A percentile compares a stretch with the other conserved stretches of the same genome.
These are phyloP conservation scores for Cephaloascus fragrans DNA, from an alignment of 805 yeast species.

Conservation along the genomic window DNA sequence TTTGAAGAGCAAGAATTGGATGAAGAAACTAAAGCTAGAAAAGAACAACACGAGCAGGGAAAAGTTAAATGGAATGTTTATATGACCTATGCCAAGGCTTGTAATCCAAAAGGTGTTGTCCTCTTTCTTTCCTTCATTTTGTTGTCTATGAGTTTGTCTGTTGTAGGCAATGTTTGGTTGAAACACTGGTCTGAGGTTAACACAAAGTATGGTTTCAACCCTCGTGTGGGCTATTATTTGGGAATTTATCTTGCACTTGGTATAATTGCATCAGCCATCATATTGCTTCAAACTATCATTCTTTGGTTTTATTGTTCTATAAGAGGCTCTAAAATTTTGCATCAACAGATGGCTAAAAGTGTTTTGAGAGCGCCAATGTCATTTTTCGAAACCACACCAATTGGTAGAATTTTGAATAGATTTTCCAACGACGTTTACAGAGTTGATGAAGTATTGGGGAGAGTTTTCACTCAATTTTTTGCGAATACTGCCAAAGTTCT, in stretches of 20 bases:
- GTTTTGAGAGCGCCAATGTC: slow-evolving; percentile 91
- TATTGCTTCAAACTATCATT: slow-evolving; percentile 56
- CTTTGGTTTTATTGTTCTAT: slow-evolving; percentile 79
- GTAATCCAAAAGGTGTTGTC: slow-evolving; percentile 59
- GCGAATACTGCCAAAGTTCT: slow-evolving; percentile 50
- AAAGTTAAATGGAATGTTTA: slow-evolving; percentile 87
- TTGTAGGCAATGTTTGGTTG: slow-evolving; percentile 79
- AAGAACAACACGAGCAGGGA: slow-evolving; percentile 87
- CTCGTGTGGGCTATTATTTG: slow-evolving; percentile 60
- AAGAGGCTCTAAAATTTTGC: slow-evolving; percentile 69
- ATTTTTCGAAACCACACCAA: slow-evolving; percentile 92
- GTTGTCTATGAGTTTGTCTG: slow-evolving; percentile 50
- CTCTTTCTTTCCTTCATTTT: slow-evolving; percentile 47
- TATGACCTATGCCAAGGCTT: slow-evolving; percentile 75
- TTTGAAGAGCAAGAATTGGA: slow-evolving; percentile 25
- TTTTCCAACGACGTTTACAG: slow-evolving; percentile 87
- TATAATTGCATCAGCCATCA: slow-evolving; percentile 47
- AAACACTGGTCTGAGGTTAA: slow-evolving; percentile 96
- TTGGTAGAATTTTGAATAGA: slow-evolving; percentile 85
- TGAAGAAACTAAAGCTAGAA: slow-evolving; percentile 31
- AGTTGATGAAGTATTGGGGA: slow-evolving; percentile 69
- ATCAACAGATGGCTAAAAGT: slow-evolving; percentile 56
- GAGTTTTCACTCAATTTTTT: slow-evolving; percentile 65
- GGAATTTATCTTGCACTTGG: slow-evolving; percentile 74
- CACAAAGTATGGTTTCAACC: slow-evolving; percentile 58